Evolutionary conservation across 2,329 filamentous ascomycete species (phyloP), one percentile per base, ranked within the genome.

Genomic region (Sporothrix euskadiensis): DNA sequence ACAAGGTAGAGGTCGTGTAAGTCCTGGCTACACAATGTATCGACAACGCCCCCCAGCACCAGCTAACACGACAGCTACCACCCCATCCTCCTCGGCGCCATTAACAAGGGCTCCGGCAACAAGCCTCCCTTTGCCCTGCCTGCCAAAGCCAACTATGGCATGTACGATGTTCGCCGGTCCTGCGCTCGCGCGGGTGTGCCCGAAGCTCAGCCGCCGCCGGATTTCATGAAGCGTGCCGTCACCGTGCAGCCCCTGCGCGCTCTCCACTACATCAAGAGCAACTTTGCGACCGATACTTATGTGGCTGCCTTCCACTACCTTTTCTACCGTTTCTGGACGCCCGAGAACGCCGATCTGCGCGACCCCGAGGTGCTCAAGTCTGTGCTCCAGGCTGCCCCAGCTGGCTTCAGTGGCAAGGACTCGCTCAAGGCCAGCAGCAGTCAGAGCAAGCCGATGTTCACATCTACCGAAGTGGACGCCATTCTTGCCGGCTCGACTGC

Each of bases 41-140:
- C 12, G 32, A 41, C 22, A 22, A 41, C n/a, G 6, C 3, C 32
- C 26, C 6, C 16, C 73, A 22, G 49, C 26, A 49, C 30, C 22
- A 30, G 47, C 39, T 57, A 32, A 93, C 30, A 12, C 1, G 3
- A 16, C 19, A 71, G 91, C 69, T 88, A 92, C 77, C 86, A 91
- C 76, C 93, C 93, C 16, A 85, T 94, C 70, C 90, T 94, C 78
- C 84, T 95, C 16, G 90, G 89, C 35, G 91, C 86, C 63, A 88
- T 93, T 78, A 92, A 90, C 78, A 83, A 84, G 49, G 85, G 69
- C 30, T 39, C 76, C 88, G 91, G 91, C 69, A 95, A 96, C 80
- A 88, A 88, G 76, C 92, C 92, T 0, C 92, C 93, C 0, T 94
- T 91, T 91, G 84, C 84, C 0, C 83, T 92, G 41, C 88, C 89